A percentile compares a stretch with the other conserved stretches of the same genome.
phyloP scores from a whole-genome alignment of 2,329 filamentous ascomycete genomes.

The Didymella keratinophila region DNA sequence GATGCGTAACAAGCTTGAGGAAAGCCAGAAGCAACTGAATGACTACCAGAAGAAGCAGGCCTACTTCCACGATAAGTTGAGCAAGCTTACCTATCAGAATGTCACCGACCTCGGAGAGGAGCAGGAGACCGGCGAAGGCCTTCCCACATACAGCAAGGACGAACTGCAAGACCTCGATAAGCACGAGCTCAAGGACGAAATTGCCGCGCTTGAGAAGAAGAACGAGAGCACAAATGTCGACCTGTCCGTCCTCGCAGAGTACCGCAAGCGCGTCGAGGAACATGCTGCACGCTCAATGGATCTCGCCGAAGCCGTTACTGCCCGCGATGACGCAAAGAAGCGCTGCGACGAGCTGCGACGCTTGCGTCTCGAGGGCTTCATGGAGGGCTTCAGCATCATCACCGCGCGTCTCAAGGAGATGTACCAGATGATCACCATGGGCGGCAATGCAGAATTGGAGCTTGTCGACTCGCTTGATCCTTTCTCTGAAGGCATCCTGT shows the following conservation, averaged over 20 bases:
- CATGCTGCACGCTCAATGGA: conserved; percentile 83
- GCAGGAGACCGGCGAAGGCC: conserved; percentile 55
- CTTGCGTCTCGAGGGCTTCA: conserved; percentile 92
- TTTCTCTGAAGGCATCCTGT: conserved; percentile 95
- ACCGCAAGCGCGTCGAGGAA: conserved; percentile 84
- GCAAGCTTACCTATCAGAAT: conserved; percentile 83
- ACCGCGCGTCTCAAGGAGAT: conserved; percentile 97
- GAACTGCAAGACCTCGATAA: conserved; percentile 71
- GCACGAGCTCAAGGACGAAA: conserved; percentile 67
- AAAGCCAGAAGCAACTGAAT: conserved; percentile 85
- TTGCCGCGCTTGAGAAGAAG: conserved; percentile 73
- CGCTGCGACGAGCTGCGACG: conserved; percentile 91
- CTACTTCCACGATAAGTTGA: conserved; percentile 90
- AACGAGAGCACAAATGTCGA: conserved; percentile 89
- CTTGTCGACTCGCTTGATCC: conserved; percentile 95
- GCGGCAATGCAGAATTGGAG: conserved; percentile 96
- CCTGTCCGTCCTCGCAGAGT: conserved; percentile 86
- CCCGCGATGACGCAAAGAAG: conserved; percentile 88
- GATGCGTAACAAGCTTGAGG: conserved; percentile 97
- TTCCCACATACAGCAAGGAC: conserved; percentile 81
- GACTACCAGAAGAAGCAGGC: conserved; percentile 85
- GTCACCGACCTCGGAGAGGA: conserved; percentile 67
- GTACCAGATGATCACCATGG: conserved; percentile 99
- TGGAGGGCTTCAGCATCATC: conserved; percentile 95
- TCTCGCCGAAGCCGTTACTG: conserved; percentile 76